phyloP scores from a whole-genome alignment of 1,284 basidiomycete genomes.

The Wallemia mellicola region DNA sequence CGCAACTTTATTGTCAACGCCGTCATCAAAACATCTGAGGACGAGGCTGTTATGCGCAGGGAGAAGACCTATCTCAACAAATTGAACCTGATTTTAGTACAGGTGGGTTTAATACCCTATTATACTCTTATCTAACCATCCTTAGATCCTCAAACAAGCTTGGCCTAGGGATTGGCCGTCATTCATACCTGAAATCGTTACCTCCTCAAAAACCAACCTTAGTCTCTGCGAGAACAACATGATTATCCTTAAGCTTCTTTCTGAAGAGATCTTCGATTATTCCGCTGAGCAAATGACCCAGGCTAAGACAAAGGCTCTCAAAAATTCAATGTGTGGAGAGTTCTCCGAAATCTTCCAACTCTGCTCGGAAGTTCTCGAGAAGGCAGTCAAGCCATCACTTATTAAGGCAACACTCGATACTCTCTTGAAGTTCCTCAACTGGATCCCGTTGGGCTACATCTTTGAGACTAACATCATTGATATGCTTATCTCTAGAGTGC shows the following conservation, averaged over 20 bases:
- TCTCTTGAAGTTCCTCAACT: conserved; percentile 82
- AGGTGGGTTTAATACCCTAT: conserved; percentile 23
- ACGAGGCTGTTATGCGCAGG: conserved; percentile 53
- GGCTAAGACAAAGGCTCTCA: conserved; percentile 85
- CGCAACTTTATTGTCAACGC: conserved; percentile 88
- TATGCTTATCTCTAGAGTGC: conserved; percentile 9
- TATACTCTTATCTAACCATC: background rate
- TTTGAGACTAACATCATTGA: conserved; percentile 98
- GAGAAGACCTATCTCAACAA: conserved; percentile 95
- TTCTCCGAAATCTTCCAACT: conserved; percentile 89
- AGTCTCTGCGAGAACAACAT: conserved; percentile 99
- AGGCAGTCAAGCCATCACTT: conserved; percentile 85
- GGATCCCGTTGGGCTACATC: conserved; percentile 97
- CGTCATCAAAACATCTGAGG: conserved; percentile 71
- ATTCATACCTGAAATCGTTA: conserved; percentile 91
- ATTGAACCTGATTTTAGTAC: conserved; percentile 81
- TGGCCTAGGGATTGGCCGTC: conserved; percentile 99
- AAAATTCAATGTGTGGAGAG: conserved; percentile 92
- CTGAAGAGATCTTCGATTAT: conserved; percentile 97
- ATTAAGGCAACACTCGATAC: conserved; percentile 93
- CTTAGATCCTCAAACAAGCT: conserved; percentile 89
- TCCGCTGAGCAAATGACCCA: conserved; percentile 98
- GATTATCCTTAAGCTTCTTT: conserved; percentile 89
- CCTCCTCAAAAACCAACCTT: conserved; percentile 85
- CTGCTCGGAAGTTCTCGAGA: conserved; percentile 82